A percentile compares a stretch with the other conserved stretches of the same genome.
Evolutionary conservation across 352 stramenopile species (phyloP).

Genomic region (Phytophthora parvispora): DNA sequence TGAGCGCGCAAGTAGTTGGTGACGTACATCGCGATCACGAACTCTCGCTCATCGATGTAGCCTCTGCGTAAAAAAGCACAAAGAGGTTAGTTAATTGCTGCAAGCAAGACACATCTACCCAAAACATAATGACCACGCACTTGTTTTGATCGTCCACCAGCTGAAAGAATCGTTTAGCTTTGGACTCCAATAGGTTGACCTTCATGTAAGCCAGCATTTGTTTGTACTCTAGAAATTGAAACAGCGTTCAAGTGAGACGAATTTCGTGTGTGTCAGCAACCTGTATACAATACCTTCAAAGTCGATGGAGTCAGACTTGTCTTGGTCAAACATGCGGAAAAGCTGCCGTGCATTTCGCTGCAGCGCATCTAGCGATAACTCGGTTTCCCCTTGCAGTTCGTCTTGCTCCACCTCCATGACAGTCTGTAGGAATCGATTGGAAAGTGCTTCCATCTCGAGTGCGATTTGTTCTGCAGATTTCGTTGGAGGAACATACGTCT

Average conservation of each 20-base stretch:
- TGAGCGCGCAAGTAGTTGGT: conserved; percentile 68
- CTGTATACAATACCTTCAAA: conserved; percentile 54
- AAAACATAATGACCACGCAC: conserved; percentile 29
- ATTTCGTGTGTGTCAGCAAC: neutral
- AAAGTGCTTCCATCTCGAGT: conserved; percentile 58
- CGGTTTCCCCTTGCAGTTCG: conserved; percentile 35
- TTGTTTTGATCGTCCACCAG: conserved; percentile 82
- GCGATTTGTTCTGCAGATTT: conserved; percentile 60
- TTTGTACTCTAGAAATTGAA: conserved; percentile 67
- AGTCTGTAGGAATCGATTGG: conserved; percentile 49
- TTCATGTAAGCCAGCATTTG: conserved; percentile 81
- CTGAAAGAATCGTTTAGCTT: conserved; percentile 75
- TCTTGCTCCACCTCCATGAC: conserved; percentile 63
- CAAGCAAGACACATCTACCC: neutral
- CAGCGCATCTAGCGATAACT: conserved; percentile 56
- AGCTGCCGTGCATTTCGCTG: conserved; percentile 66
- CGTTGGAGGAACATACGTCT: conserved; percentile 61
- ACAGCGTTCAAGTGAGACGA: conserved; percentile 6
- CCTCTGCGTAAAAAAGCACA: conserved; percentile 34
- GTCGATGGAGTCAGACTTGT: conserved; percentile 83
- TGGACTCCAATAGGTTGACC: conserved; percentile 73
- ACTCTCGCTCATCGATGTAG: conserved; percentile 80
- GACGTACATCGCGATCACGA: conserved; percentile 80
- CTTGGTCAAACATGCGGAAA: conserved; percentile 79
- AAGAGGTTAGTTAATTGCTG: neutral